Evolutionary conservation across 2,329 filamentous ascomycete species (phyloP), one percentile per base, ranked within the genome.

Genomic region (Conoideocrella luteorostrata): DNA sequence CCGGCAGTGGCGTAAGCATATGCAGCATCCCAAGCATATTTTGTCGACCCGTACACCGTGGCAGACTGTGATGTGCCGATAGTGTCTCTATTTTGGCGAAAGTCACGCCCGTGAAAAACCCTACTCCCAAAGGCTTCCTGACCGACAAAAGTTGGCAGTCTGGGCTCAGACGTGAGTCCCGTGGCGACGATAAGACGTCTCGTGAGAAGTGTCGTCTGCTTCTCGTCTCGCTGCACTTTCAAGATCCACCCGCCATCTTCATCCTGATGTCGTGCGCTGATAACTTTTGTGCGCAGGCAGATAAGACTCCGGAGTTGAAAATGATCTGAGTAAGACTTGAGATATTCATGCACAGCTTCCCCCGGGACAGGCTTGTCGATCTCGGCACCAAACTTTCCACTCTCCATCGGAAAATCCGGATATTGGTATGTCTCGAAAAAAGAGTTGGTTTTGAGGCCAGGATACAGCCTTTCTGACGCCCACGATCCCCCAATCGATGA

Each of bases 381-480:
- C 35, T 67, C 56, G 21, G 78, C 60, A 1, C 66, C 67, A 51
- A 75, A 82, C 0, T 63, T 69, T 17, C 71, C 71, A 7, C 66
- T 61, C 46, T 73, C 69, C 79, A 90, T 84, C 15, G 84, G 82
- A 47, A 86, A 87, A 53, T 88, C 86, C 0, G 79, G 78, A 54
- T 77, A 88, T 59, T 90, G 83, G 52, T 82, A 87, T 0, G 78
- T 84, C 3, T 85, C 84, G 10, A 82, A 60, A 58, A 87, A 74
- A 55, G 89, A 89, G 62, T 91, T 90, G 42, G 77, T 81, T 54
- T 80, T 84, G 39, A 91, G 70, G 1, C 78, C 80, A 0, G 80
- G 76, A 57, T 89, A 84, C 1, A 88, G 63, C 1, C 84, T 74
- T 29, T 83, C 68, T 44, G 77, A 68, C 7, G 80, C 75, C 86